phyloP scores from a whole-genome alignment of 495 filamentous ascomycete genomes.

The Penicillium argentinense region DNA sequence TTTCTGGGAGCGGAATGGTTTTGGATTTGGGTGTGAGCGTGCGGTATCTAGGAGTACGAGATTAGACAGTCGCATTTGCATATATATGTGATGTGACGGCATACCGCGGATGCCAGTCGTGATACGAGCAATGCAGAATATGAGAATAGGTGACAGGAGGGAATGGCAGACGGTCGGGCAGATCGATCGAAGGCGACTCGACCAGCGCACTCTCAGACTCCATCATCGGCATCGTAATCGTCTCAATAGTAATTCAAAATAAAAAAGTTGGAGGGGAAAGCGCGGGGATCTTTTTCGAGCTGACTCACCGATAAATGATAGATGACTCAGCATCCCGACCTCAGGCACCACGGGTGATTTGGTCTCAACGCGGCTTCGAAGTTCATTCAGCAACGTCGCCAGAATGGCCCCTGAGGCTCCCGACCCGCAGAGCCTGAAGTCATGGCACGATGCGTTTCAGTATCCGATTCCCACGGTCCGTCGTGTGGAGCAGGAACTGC shows the following conservation, averaged over 20 bases:
- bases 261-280: slow-evolving; percentile 7
- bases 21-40: slow-evolving; percentile 78
- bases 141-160: slow-evolving; percentile 79
- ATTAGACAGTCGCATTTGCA: background rate
- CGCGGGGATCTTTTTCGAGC: slow-evolving; percentile 27
- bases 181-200: slow-evolving; percentile 17
- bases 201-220: slow-evolving; percentile 22
- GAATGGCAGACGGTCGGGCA: slow-evolving; percentile 60
- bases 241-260: background rate
- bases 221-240: slow-evolving; percentile 33
- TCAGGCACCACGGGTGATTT: slow-evolving; percentile 10
- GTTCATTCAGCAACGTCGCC: slow-evolving; percentile 7
- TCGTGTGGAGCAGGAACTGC: slow-evolving; percentile 62
- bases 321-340: slow-evolving; percentile 15
- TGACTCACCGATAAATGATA: slow-evolving; percentile 29
- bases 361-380: slow-evolving; percentile 9
- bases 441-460: slow-evolving; percentile 69
- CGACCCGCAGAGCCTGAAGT: slow-evolving; percentile 57
- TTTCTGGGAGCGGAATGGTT: slow-evolving; percentile 68
- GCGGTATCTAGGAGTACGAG: slow-evolving; percentile 61
- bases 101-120: slow-evolving; percentile 76
- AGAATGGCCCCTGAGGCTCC: slow-evolving; percentile 58
- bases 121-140: slow-evolving; percentile 91
- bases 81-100: slow-evolving; percentile 2
- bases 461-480: slow-evolving; percentile 64